phyloP scores from a whole-genome alignment of 2,329 filamentous ascomycete genomes.

The Scedosporium minutisporum region DNA sequence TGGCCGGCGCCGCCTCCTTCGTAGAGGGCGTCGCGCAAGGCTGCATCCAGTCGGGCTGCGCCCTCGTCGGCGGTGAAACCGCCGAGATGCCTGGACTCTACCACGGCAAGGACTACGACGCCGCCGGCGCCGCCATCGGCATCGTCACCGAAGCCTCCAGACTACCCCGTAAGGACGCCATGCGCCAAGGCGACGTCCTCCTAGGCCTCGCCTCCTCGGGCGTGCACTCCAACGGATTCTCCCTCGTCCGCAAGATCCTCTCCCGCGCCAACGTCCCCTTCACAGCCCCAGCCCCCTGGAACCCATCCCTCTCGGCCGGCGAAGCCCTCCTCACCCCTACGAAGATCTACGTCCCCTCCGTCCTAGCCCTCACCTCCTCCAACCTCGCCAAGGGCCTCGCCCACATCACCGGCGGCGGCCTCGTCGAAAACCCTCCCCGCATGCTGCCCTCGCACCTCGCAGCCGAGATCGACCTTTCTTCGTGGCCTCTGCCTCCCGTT shows the following conservation, averaged over 20 bases:
- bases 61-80: constrained; percentile 92
- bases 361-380: constrained; percentile 56
- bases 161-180: constrained; percentile 65
- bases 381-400: constrained; percentile 79
- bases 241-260: constrained; percentile 85
- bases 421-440: constrained; percentile 87
- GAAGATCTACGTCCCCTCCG: constrained; percentile 79
- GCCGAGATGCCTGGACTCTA: constrained; percentile 98
- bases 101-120: constrained; percentile 80
- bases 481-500: constrained; percentile 68
- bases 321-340: constrained; percentile 78
- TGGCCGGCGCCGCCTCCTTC: constrained; percentile 70
- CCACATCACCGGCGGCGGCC: constrained; percentile 91
- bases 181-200: constrained; percentile 75
- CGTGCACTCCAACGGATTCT: constrained; percentile 95
- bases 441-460: constrained; percentile 75
- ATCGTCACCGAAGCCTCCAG: constrained; percentile 62
- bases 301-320: constrained; percentile 52
- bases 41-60: constrained; percentile 76
- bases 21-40: constrained; percentile 84
- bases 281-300: constrained; percentile 68
- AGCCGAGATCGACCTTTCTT: constrained; percentile 67
- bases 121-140: constrained; percentile 81
- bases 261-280: constrained; percentile 58
- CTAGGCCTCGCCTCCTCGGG: constrained; percentile 79